phyloP scores from a whole-genome alignment of 768 basidiomycete genomes.

The Amanita fuliginea region DNA sequence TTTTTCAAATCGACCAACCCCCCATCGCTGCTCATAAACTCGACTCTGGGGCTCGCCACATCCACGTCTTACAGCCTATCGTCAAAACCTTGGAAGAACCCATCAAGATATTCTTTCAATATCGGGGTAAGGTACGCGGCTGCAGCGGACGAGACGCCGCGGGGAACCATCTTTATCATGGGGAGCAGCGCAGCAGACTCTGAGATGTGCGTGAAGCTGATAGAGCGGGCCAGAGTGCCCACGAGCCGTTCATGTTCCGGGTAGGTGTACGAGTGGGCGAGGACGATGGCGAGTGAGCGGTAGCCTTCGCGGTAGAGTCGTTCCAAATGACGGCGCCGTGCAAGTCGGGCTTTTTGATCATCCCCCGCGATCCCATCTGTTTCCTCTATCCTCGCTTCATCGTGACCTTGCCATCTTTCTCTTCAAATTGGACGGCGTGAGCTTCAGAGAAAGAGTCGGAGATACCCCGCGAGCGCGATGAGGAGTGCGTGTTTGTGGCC shows the following conservation, averaged over 20 bases:
- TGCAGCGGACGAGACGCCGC: too few species aligned
- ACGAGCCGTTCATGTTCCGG: slow-evolving; percentile 89
- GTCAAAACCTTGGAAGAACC: too few species aligned
- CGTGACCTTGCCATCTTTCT: slow-evolving; percentile 36
- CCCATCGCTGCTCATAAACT: too few species aligned
- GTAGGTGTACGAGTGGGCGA: slow-evolving; percentile 88
- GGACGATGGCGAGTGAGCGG: slow-evolving; percentile 78
- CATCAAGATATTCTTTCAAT: too few species aligned
- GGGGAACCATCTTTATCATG: slow-evolving; percentile 95
- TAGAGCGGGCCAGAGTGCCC: slow-evolving; percentile 57
- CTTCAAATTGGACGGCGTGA: slow-evolving; percentile 68
- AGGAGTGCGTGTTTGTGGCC: too few species aligned
- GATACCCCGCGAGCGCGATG: slow-evolving; percentile 78
- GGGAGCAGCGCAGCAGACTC: slow-evolving; percentile 80
- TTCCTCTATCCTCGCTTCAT: slow-evolving; percentile 56
- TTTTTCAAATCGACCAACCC: too few species aligned
- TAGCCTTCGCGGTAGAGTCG: slow-evolving; percentile 72
- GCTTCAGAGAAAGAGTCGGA: slow-evolving; percentile 76
- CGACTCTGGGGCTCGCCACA: too few species aligned
- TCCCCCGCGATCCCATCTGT: slow-evolving; percentile 68
- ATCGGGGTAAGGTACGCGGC: too few species aligned
- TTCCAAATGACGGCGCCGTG: slow-evolving; percentile 40
- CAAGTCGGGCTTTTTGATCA: slow-evolving; percentile 64
- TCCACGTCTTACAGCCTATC: too few species aligned
- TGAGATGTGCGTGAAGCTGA: slow-evolving; percentile 86